Base-by-base conservation (phyloP, 1,139 yeast species). In the Hemisphaericaspora xylanilytica region DNA sequence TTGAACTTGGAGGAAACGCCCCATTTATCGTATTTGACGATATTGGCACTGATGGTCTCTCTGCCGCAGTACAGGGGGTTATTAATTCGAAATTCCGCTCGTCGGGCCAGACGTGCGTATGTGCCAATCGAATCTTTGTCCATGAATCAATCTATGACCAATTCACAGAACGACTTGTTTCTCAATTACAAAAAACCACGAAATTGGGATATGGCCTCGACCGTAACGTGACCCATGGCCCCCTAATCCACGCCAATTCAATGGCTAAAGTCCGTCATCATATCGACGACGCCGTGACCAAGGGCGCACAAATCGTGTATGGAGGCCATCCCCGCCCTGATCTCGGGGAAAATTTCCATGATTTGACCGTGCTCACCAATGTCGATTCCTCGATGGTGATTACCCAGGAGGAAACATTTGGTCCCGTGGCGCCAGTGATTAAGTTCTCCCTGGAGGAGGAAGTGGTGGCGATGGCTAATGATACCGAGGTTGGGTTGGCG, bases 1-100 rank as follows among this genome's bases (percentile, higher is more conserved):
- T 90, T 57, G 97, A 90, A 63, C 70, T 89, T 38, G 97, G 97
- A 33, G 97, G 97, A 31, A 90, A 89, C 59, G 95, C 97, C 3
- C 96, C 97, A 13, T 81, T 88, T 49, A 82, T 89, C 45, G 89
- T 88, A 9, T 88, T 88, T 62, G 85, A 80, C 20, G 96, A 88
- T 58, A 92, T 88, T 6, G n/a, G n/a, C n/a, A n/a, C n/a, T n/a
- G n/a, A n/a, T n/a, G 83, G 86, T 51, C 49, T 89, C 25, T 90
- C 85, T 43, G 67, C 70, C 37, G 96, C 96, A 1, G 89, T 86
- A 12, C 77, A 70, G 26, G 92, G 86, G 27, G 81, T 86, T 66
- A 80, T 65, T 66, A 78, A 57, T 53, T 81, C 59, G 63, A 77
- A 54, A 66, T 83, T 58, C 67, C 81, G 68, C 70, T 81, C 67